Base-by-base conservation (phyloP, 2,329 filamentous ascomycete species). In the Huntiella abstrusa region DNA sequence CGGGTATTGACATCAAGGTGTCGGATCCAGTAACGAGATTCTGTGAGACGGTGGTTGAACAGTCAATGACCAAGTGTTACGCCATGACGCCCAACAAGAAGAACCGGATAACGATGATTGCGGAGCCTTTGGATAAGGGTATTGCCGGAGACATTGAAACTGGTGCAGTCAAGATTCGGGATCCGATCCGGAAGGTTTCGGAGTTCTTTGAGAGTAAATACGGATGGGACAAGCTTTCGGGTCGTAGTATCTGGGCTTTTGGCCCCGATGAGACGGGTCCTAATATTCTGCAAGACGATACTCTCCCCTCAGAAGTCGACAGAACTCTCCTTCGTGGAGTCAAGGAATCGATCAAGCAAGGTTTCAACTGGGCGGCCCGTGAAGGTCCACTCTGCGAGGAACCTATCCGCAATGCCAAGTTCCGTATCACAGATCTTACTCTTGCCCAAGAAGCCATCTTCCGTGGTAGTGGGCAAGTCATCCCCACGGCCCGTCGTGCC, bases 1-100 rank as follows among this genome's bases (percentile, higher is more conserved):
- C 91, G 11, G 88, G 96, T 56, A 98, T 98, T 91, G 91, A 98
- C 60, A 83, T 98, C 64, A 96, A 96, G 64, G 85, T 98, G 42
- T 98, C 91, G 0, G 91, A 98, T 59, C 91, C 91, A 1, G 88
- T 98, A 38, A 96, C 91, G 12, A 74, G 91, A 41, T 98, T 98
- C 69, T 95, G 86, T 63, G 91, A 98, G 64, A 98, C 91, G 0
- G 88, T 95, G 19, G 86, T 94, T 34, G 91, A 98, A 61, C 93
- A 91, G 54, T 95, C 86, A 13, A 87, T 87, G 15, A 95, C 93
- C 50, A 95, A 95, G 64, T 98, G 91, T 65, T 98, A 95, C 60
- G 88, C 91, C 16, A 77, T 94, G 54, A 96, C 91, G 2, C 91
- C 91, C 2, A 98, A 98, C 67, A 98, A 98, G 66, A 95, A 95